These are phyloP conservation scores for Pseudogymnoascus sp. DNA, from an alignment of 2,329 filamentous ascomycete genomes.

Conservation along the genomic window DNA sequence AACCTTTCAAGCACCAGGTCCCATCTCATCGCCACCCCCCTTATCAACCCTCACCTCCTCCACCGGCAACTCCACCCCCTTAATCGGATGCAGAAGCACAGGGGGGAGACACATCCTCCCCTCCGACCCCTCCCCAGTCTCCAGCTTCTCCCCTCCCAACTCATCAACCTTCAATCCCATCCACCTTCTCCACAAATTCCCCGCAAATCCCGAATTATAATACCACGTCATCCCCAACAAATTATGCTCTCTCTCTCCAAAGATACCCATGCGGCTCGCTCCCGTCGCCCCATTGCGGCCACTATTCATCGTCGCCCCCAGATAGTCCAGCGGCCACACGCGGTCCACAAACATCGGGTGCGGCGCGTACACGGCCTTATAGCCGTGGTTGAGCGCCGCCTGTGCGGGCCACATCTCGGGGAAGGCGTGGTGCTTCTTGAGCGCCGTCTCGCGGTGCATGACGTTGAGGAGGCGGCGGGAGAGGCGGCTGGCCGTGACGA, in stretches of 20 bases:
- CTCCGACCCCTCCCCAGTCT: conserved; percentile 48
- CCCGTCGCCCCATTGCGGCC: conserved; percentile 67
- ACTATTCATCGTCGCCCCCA: conserved; percentile 72
- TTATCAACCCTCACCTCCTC: conserved; percentile 18
- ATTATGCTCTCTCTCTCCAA: conserved; percentile 82
- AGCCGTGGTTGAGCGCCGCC: conserved; percentile 79
- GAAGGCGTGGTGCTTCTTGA: conserved; percentile 83
- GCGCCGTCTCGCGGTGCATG: conserved; percentile 85
- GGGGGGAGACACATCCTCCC: conserved; percentile 86
- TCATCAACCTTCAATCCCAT: conserved; percentile 73
- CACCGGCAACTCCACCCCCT: conserved; percentile 53
- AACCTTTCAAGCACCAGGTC: conserved; percentile 25
- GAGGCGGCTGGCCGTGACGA: conserved; percentile 82
- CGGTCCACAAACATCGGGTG: conserved; percentile 85
- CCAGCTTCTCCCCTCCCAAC: conserved; percentile 67
- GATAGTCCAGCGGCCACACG: conserved; percentile 71
- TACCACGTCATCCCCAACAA: conserved; percentile 84
- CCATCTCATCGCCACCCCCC: conserved; percentile 22
- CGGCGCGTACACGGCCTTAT: conserved; percentile 85
- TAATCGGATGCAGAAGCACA: conserved; percentile 84
- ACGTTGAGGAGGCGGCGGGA: conserved; percentile 68
- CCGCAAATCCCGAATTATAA: conserved; percentile 76
- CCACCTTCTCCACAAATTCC: conserved; percentile 79
- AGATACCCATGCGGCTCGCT: conserved; percentile 64
- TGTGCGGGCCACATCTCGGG: conserved; percentile 95